Base-by-base conservation (phyloP, 257 asterid species). In the Echites panduratus region DNA sequence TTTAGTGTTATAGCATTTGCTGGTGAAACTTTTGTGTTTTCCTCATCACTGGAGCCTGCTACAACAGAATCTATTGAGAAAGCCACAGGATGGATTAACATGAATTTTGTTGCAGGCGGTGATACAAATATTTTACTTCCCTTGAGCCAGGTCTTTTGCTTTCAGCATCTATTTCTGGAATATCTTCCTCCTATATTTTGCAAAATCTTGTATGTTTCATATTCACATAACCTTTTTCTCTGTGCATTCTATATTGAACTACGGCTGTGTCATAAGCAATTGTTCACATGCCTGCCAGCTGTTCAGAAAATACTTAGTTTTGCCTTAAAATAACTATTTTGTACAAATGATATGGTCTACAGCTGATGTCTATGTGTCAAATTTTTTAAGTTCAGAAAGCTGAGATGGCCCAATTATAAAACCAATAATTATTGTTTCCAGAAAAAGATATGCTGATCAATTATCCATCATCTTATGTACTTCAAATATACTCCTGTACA, bases 31-130 rank as follows among this genome's bases (percentile, higher is more conserved):
- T 79, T 71, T 65, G 43, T 58, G 38, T 84, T 79, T 63, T 84
- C 88, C 43, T 73, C 84, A 57, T 76, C 84, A 11, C 62, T 84
- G 68, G 85, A 76, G 83, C 75, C 65, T 27, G 88, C 83, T 62
- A 76, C 85, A 26, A 50, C 35, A 20, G 73, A 81, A 75, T 62
- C 84, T 29, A 61, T 81, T 58, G 76, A 75, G 77, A 76, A 64
- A 1, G 87, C 70, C 67, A 74, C 84, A 71, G 71, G 76, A 32
- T 84, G 87, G 87, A 79, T 81, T 64, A 77, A 72, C 79, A 76
- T 73, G 54, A 84, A 81, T 63, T 81, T 81, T 68, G 54, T 84
- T 54, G 87, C 87, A 24, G 82, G 82, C 38, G 85, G 85, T 16
- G 76, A 77, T 43, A 84, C 87, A 54, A 73, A 78, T 71, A 81